These are phyloP conservation scores for Monilinia laxa DNA, from an alignment of 2,329 filamentous ascomycete genomes.

Conservation along the genomic window DNA sequence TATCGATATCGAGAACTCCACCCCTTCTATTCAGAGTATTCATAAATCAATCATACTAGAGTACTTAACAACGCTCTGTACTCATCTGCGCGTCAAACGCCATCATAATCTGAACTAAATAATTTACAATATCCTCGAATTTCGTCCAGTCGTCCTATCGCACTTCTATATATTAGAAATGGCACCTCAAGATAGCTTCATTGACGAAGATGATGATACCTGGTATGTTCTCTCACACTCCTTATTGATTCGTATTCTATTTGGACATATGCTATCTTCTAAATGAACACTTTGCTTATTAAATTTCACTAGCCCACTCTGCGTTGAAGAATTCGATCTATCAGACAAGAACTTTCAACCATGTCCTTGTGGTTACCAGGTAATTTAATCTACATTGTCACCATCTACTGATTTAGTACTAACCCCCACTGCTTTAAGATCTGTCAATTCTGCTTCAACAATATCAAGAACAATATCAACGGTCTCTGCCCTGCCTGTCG, in stretches of 20 bases:
- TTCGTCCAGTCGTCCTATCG: neutral
- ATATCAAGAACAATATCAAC: constrained; percentile 97
- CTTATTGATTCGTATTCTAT: neutral
- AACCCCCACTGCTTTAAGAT: constrained; percentile 57
- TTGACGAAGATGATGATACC: constrained; percentile 69
- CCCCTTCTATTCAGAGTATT: constrained; percentile 14
- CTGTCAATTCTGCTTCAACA: constrained; percentile 99
- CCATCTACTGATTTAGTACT: constrained; percentile 16
- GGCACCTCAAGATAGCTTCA: constrained; percentile 67
- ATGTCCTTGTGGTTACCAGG: constrained; percentile 97
- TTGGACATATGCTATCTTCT: neutral
- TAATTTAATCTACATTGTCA: constrained; percentile 47
- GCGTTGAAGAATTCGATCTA: constrained; percentile 98
- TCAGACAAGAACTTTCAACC: constrained; percentile 96
- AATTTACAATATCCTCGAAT: constrained; percentile 11
- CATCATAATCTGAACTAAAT: constrained; percentile 3
- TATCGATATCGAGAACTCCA: constrained; percentile 11
- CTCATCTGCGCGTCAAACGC: constrained; percentile 17
- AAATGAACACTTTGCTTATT: constrained; percentile 34
- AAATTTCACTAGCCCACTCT: constrained; percentile 70
- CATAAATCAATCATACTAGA: constrained; percentile 11
- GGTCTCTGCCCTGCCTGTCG: constrained; percentile 96
- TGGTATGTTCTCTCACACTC: constrained; percentile 52
- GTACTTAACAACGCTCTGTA: constrained; percentile 16
- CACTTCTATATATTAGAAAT: constrained; percentile 45